A percentile compares a stretch with the other conserved stretches of the same genome.
Evolutionary conservation across 805 yeast species (phyloP).

Genomic region (Metschnikowia gruessii): DNA sequence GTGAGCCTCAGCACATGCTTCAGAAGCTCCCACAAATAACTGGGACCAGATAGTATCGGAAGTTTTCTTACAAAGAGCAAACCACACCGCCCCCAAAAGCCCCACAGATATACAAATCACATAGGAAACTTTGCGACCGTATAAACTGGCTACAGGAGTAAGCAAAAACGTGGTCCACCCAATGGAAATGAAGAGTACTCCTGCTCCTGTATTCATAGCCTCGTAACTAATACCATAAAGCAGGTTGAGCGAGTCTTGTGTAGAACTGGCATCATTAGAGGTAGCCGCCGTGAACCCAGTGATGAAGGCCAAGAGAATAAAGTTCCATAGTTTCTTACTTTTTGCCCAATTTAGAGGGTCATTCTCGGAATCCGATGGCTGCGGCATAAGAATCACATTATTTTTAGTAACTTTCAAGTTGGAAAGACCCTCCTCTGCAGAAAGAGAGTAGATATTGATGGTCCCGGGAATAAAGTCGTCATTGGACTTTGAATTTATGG

Average conservation of each 20-base stretch:
- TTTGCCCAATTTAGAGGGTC: conserved; percentile 48
- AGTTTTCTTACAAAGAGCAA: conserved; percentile 52
- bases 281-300: conserved; percentile 72
- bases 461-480: conserved; percentile 22
- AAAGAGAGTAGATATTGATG: conserved; percentile 16
- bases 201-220: conserved; percentile 78
- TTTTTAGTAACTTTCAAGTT: conserved; percentile 21
- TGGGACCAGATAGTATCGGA: conserved; percentile 74
- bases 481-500: conserved; percentile 16
- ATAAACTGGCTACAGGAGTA: conserved; percentile 67
- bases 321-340: conserved; percentile 37
- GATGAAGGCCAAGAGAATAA: conserved; percentile 46
- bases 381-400: conserved; percentile 43
- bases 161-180: conserved; percentile 62
- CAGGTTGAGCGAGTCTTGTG: conserved; percentile 63
- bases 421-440: conserved; percentile 13
- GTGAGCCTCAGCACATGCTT: conserved; percentile 72
- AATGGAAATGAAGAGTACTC: conserved; percentile 68
- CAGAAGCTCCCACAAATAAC: conserved; percentile 75
- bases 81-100: conserved; percentile 67
- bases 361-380: conserved; percentile 48
- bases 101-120: conserved; percentile 60
- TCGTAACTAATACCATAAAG: conserved; percentile 62
- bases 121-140: conserved; percentile 66
- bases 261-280: conserved; percentile 70